Evolutionary conservation across 2,329 filamentous ascomycete genomes (phyloP).

Genomic region (Epicoccum sorghinum): DNA sequence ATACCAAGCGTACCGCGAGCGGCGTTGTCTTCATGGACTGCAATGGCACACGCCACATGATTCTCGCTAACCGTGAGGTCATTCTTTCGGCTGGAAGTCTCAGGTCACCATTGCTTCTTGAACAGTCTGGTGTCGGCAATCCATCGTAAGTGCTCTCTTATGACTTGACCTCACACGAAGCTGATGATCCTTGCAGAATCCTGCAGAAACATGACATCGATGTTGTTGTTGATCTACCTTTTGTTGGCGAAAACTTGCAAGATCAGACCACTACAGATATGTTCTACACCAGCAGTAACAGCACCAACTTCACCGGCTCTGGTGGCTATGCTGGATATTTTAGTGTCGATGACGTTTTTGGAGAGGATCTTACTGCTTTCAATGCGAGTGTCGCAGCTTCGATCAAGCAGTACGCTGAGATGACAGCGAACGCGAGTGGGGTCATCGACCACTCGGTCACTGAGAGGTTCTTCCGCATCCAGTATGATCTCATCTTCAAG

Average conservation of each 20-base stretch:
- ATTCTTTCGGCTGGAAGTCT: neutral
- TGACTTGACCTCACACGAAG: neutral
- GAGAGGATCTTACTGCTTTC: neutral
- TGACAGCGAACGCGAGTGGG: neutral
- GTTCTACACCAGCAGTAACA: neutral
- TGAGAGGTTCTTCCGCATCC: neutral
- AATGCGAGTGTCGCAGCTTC: neutral
- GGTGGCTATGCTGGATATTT: neutral
- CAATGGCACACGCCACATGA: neutral
- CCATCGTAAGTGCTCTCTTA: neutral
- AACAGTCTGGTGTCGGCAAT: neutral
- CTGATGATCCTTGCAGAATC: neutral
- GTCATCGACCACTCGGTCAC: neutral
- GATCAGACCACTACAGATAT: neutral
- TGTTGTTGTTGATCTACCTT: neutral
- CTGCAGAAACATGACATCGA: neutral
- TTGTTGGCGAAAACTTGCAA: neutral
- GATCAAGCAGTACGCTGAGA: neutral
- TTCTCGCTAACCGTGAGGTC: neutral
- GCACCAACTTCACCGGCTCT: neutral
- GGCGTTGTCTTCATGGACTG: neutral
- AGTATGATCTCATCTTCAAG: neutral
- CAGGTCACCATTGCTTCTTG: neutral
- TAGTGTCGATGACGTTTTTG: neutral
- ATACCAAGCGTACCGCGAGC: neutral